These are phyloP conservation scores for Striga asiatica DNA, from an alignment of 257 asterid genomes.

Conservation along the genomic window DNA sequence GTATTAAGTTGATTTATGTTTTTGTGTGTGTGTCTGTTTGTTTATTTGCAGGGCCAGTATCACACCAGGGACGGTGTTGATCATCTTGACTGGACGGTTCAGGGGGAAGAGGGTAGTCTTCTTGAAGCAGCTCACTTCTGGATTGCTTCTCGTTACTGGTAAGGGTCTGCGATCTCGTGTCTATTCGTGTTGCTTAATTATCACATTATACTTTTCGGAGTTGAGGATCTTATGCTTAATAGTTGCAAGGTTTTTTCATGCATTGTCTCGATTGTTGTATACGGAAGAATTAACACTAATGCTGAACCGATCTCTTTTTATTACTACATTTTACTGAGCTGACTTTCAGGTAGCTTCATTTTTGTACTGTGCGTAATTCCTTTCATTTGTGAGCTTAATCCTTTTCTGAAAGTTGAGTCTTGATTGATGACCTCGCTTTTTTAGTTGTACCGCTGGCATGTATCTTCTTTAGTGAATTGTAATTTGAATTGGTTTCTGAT, in stretches of 20 bases:
- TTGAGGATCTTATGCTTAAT: too few species aligned
- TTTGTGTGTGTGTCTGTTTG: too few species aligned
- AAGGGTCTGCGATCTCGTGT: not conserved
- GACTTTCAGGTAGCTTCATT: not conserved
- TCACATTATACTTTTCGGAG: too few species aligned
- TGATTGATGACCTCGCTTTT: too few species aligned
- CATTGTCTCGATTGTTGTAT: too few species aligned
- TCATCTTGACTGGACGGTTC: constrained; percentile 36
- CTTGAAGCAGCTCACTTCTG: constrained; percentile 48
- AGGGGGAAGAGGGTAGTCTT: constrained; percentile 48
- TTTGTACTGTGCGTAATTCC: not conserved
- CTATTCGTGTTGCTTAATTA: not conserved
- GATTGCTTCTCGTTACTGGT: constrained; percentile 44
- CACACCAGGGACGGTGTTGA: constrained; percentile 37
- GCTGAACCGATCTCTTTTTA: too few species aligned
- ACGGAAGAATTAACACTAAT: too few species aligned
- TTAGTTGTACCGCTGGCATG: too few species aligned
- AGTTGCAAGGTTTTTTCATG: too few species aligned
- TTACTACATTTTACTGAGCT: not conserved
- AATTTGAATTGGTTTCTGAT: not conserved
- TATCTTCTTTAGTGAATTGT: too few species aligned
- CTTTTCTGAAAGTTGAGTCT: too few species aligned
- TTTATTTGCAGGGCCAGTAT: constrained; percentile 27
- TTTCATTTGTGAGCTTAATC: not conserved
- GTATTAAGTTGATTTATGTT: not conserved